Base-by-base conservation (phyloP, 148 eudicot species). In the Cornus controversa region DNA sequence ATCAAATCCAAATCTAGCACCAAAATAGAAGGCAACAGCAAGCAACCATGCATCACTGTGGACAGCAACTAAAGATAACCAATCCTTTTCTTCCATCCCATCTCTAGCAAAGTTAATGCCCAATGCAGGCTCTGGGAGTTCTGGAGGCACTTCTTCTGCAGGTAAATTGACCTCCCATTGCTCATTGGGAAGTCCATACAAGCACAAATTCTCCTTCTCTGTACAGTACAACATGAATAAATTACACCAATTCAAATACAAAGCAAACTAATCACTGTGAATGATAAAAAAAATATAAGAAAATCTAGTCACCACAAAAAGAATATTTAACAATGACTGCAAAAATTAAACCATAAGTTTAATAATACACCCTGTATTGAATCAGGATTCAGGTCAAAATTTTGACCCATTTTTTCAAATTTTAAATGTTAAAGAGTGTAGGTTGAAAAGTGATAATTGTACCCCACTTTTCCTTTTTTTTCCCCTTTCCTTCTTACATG, bases 31-130 rank as follows among this genome's bases (percentile, higher is more conserved):
- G 58, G 97, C 91, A 79, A 92, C 97, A 67, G 98, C 82, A 76
- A 94, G 91, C 82, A 94, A 76, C 98, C 98, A 94, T 29, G 97
- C 92, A 82, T 94, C 98, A 77, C 98, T 89, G 77, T 94, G 97
- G 66, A 92, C 97, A 75, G 98, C 91, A 80, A 94, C 97, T 37
- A 94, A 82, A 66, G 98, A 88, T 72, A 94, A 75, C 98, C 98
- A 94, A 80, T 94, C 98, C 78, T 88, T 90, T 66, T 90, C 93
- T 74, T 86, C 90, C 98, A 94, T 94, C 66, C 98, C 97, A 80
- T 92, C 94, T 80, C 97, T 86, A 42, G 97, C 97, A 89, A 94
- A 92, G 82, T 94, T 94, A 67, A 94, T 94, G 75, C 98, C 98
- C 85, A 94, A 74, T 69, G 94, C 98, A 77, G 98, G 98, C 82